Conservation (phyloP, 169 alveolate species). For the Plasmodium vivax region DNA sequence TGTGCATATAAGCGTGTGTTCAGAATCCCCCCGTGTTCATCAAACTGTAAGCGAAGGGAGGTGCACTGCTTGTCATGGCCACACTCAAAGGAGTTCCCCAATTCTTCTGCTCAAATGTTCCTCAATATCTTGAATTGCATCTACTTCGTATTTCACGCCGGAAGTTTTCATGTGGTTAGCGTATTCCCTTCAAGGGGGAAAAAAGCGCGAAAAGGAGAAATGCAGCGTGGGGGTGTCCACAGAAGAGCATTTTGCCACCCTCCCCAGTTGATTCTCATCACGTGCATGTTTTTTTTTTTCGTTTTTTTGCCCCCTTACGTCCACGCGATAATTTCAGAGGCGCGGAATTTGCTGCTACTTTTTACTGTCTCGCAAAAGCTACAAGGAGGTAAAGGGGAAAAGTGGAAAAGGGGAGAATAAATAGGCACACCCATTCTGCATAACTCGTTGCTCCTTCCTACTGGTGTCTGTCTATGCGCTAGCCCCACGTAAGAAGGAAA, state of each 20-base stretch:
- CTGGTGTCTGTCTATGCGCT: not conserved
- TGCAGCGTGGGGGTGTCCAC: not conserved
- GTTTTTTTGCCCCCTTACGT: constrained; percentile 14
- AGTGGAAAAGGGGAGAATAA: not conserved
- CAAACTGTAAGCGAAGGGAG: not conserved
- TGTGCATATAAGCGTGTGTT: not conserved
- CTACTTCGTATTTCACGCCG: constrained; percentile 66
- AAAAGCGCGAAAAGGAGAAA: not conserved
- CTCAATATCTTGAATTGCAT: constrained; percentile 61
- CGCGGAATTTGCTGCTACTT: constrained; percentile 12
- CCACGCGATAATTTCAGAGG: constrained; percentile 26
- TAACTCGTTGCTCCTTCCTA: not conserved
- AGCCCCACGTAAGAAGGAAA: not conserved
- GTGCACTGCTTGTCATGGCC: not conserved
- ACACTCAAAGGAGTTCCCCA: constrained; percentile 22
- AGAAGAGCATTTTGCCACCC: not conserved
- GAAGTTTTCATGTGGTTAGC: constrained; percentile 44
- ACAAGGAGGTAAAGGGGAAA: not conserved
- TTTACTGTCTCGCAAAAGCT: constrained; percentile 42
- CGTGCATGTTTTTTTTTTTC: constrained; percentile 3
- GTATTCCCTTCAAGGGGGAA: constrained; percentile 16
- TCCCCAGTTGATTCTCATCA: not conserved
- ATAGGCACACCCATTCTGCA: not conserved
- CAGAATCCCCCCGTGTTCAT: not conserved
- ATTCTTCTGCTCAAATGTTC: constrained; percentile 11